Conservation (phyloP, 129 eudicot genomes). For the Heracleum sosnowskyi region DNA sequence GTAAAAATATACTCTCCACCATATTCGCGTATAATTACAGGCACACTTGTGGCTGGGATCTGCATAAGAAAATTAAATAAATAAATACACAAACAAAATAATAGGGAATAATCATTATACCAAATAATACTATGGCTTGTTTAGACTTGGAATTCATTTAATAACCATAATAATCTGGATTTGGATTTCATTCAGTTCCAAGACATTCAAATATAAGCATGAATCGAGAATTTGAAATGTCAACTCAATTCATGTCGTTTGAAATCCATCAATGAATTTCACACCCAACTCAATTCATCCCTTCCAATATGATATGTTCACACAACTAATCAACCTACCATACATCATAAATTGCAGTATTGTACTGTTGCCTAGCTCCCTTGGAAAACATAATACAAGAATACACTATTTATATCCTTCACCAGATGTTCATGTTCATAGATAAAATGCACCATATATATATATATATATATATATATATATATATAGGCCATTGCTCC, state of each 20-base stretch:
- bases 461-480: no score
- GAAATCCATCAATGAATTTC: no score
- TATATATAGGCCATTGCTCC: no score
- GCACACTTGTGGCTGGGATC: conserved; percentile 91
- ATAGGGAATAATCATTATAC: background rate
- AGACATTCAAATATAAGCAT: no score
- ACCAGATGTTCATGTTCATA: background rate
- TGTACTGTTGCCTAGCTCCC: background rate
- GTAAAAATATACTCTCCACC: conserved; percentile 55
- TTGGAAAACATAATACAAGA: background rate
- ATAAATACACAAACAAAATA: background rate
- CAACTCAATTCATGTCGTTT: no score
- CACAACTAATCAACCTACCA: background rate
- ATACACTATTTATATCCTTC: background rate
- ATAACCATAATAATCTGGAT: no score
- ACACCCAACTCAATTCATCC: no score
- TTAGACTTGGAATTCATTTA: no score
- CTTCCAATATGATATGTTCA: background rate
- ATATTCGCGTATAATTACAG: conserved; percentile 84
- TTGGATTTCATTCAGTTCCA: no score
- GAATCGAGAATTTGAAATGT: no score
- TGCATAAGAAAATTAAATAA: conserved; percentile 16
- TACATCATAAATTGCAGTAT: background rate
- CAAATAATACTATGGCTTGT: background rate
- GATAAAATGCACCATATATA: background rate